Percentiles rank a stretch among this genome's conserved stretches.
Evolutionary conservation across 1,284 basidiomycete genomes (phyloP).

Genomic region (Leccinum holopus): DNA sequence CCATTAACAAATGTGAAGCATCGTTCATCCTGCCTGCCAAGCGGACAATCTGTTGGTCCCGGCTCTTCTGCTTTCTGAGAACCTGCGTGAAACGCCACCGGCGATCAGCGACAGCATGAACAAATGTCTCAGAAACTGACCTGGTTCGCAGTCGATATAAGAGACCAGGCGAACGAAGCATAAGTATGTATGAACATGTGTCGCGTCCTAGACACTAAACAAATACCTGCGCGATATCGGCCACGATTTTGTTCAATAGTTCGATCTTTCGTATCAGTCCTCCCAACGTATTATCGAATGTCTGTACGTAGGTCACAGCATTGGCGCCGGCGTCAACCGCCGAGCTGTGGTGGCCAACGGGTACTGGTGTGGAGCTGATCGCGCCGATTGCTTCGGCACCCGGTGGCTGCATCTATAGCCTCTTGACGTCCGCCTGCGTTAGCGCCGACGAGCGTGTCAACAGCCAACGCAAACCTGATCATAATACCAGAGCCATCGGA

Average conservation of each 20-base stretch:
- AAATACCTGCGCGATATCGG: background rate
- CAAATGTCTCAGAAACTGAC: background rate
- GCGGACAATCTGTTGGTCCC: background rate
- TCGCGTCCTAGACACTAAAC: background rate
- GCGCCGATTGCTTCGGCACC: background rate
- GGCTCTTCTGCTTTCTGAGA: background rate
- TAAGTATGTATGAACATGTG: background rate
- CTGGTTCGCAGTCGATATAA: background rate
- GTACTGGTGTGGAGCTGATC: background rate
- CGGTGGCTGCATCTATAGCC: background rate
- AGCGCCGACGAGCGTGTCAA: background rate
- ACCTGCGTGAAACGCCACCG: background rate
- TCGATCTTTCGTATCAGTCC: background rate
- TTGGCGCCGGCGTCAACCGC: background rate
- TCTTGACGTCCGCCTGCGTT: background rate
- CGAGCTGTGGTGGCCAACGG: background rate
- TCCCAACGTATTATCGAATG: background rate
- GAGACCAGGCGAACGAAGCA: background rate
- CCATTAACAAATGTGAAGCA: background rate
- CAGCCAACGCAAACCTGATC: background rate
- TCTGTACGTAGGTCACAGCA: background rate
- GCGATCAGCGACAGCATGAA: background rate
- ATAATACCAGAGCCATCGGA: background rate
- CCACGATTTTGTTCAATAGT: background rate
- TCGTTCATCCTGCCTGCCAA: background rate